Evolutionary conservation across 176 grass and related monocot species (phyloP), one percentile per base, ranked within the genome.

Genomic region (Tuctoria greenei): DNA sequence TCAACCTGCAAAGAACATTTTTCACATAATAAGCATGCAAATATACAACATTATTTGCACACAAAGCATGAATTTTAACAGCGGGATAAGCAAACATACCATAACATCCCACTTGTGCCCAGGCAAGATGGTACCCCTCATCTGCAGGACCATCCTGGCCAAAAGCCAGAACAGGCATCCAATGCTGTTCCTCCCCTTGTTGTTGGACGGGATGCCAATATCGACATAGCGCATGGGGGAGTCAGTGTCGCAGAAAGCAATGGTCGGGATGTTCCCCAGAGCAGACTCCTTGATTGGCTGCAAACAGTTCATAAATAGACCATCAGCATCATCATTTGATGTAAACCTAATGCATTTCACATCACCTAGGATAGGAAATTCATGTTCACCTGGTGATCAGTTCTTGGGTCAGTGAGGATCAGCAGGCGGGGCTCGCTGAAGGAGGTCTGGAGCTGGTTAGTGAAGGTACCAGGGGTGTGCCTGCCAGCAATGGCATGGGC

Each of bases 231-330:
- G 83, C 93, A 97, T 97, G 13, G 93, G 93, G 9, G 93, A 97
- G 72, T 93, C 93, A 4, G 93, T 97, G 63, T 97, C 93, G 9
- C 93, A 97, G 67, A 97, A 97, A 62, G 93, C 93, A 62, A 97
- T 97, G 35, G 93, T 90, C 0, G 90, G 93, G 70, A 97, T 97
- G 57, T 97, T 97, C 7, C 93, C 93, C 56, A 93, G 52, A 72
- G 93, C 93, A 82, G 93, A 82, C 72, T 97, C 93, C 79, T 97
- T 97, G 52, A 97, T 97, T 43, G 93, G 93, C 93, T 97, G 87
- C 50, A 47, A 51, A 54, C 15, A 10, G 69, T 20, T 20, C 54
- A 70, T 12, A 77, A 77, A 59, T 14, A 55, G 6, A 12, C 0
- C 20, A 67, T 68, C 72, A 58, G 55, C 10, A 58, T 42, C 43